Evolutionary conservation across 306 rosid genomes (phyloP).

Genomic region (Malus domestica): DNA sequence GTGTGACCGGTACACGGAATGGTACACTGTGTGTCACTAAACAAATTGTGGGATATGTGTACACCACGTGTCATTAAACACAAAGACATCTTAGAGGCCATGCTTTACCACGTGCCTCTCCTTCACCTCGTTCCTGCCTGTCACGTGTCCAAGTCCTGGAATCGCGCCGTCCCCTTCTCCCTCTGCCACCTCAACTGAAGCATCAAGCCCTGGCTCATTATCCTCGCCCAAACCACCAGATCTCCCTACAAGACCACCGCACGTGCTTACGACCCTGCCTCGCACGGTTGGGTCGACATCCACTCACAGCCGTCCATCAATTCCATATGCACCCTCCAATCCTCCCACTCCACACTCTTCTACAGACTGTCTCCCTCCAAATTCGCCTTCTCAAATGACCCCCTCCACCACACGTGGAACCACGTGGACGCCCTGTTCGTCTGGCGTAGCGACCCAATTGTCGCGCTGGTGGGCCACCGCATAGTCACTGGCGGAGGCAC

Average conservation of each 20-base stretch:
- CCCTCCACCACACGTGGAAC: constrained; percentile 26
- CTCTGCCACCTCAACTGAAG: constrained; percentile 25
- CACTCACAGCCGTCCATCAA: constrained; percentile 13
- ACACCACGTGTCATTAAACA: too few species aligned
- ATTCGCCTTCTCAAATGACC: constrained; percentile 52
- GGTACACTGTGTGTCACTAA: too few species aligned
- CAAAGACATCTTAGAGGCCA: constrained; percentile 54
- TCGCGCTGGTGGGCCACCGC: constrained; percentile 29
- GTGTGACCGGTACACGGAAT: too few species aligned
- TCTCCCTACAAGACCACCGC: constrained; percentile 29
- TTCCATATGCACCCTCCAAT: constrained; percentile 32
- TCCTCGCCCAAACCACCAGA: constrained; percentile 35
- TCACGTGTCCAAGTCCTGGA: constrained; percentile 57
- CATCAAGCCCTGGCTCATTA: constrained; percentile 63
- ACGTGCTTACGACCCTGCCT: constrained; percentile 69
- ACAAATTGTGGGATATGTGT: too few species aligned
- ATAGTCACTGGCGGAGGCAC: neutral
- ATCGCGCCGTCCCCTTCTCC: constrained; percentile 48
- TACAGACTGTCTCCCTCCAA: constrained; percentile 42
- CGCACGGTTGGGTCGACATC: constrained; percentile 46
- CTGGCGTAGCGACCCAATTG: constrained; percentile 56
- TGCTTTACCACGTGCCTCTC: constrained; percentile 54
- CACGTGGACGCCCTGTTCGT: constrained; percentile 26
- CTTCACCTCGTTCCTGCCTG: constrained; percentile 37
- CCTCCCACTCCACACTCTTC: constrained; percentile 59